Base-by-base conservation (phyloP, 306 rosid genomes). In the Glycine tomentella region DNA sequence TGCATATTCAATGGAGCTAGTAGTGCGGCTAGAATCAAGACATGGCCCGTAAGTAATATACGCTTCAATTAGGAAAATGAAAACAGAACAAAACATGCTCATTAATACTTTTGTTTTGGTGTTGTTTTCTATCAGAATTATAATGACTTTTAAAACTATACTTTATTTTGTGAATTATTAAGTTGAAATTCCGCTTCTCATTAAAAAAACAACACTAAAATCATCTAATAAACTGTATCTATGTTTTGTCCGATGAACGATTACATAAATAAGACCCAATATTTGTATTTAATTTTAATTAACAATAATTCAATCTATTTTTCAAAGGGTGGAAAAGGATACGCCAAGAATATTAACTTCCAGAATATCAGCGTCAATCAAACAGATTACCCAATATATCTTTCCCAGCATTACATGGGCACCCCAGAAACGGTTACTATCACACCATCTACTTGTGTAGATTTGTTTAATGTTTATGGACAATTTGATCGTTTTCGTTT, bases 21-120 rank as follows among this genome's bases (percentile, higher is more conserved):
- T 25, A 53, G 76, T 46, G 89, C 65, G 38, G 81, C 42, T 16
- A 86, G 20, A 81, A 66, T 88, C 67, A 88, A 88, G 77, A 88
- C 91, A 53, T 86, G 87, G 81, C 84, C 83, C 9, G 90, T 85
- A 82, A 63, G 46, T 13, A 31, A 59, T 59, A 31, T 20, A 77
- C 69, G 5, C 63, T 56, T 25, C n/a, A 14, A 74, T 8, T 36
- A 48, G 38, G 13, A 3, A 14, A 4, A 45, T 48, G 50, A 75
- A 40, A 40, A 40, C 4, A 25, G 31, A 25, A 40, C 44, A 25
- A 25, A 25, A 25, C 31, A 25, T 25, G 31, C 2, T 25, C 31
- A 25, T 25, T 25, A 25, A 0, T 0, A 25, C 31, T 25, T 25
- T 25, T 25, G 31, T 25, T 25, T 25, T 25, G 31, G 31, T 25